These are phyloP conservation scores for Taphrina flavorubra DNA, from an alignment of 1,139 yeast species.

Conservation along the genomic window DNA sequence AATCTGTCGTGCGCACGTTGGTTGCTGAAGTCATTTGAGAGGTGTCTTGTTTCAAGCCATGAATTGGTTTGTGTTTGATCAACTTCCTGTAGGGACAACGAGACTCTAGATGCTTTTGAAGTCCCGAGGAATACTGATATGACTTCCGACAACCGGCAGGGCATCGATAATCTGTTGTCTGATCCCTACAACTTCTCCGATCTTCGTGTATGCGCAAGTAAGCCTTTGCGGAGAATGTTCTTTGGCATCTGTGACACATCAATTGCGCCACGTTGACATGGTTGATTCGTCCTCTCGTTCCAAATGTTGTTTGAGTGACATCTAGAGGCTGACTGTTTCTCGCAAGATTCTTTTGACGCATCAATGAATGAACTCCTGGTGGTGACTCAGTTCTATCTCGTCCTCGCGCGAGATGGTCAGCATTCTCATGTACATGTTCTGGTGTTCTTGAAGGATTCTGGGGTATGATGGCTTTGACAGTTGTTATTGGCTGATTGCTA, in stretches of 20 bases:
- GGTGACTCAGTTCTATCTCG: too few species aligned
- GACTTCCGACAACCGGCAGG: background rate
- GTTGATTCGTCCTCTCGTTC: too few species aligned
- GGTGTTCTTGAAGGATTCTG: too few species aligned
- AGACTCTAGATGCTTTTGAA: background rate
- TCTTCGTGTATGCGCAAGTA: background rate
- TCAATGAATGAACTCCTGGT: too few species aligned
- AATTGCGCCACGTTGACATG: background rate
- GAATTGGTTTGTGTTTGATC: background rate
- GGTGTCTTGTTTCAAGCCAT: background rate
- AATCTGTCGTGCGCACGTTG: background rate
- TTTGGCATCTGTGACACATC: background rate
- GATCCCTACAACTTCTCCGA: background rate
- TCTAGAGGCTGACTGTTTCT: too few species aligned
- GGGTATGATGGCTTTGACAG: too few species aligned
- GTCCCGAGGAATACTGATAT: conserved; percentile 8
- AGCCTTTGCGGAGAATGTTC: background rate
- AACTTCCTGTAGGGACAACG: background rate
- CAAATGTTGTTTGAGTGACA: too few species aligned
- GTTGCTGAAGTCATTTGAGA: background rate
- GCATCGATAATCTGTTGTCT: background rate
- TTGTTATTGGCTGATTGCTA: too few species aligned
- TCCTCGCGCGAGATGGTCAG: too few species aligned
- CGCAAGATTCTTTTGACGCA: too few species aligned
- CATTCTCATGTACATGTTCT: too few species aligned